These are phyloP conservation scores for Patellaria atrata DNA, from an alignment of 495 filamentous ascomycete genomes.

Conservation along the genomic window DNA sequence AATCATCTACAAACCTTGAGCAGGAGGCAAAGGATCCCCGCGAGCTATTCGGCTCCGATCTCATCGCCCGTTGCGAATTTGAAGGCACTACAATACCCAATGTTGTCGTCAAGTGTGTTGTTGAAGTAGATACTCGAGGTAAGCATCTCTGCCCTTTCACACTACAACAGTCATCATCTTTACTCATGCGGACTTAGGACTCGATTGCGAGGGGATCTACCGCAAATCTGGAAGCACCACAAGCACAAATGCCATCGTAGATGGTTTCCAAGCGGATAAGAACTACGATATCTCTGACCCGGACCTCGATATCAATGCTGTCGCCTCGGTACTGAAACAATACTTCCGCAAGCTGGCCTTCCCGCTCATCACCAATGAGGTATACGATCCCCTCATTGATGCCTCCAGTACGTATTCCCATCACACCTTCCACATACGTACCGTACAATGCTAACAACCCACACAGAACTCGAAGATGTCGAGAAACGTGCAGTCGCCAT, in stretches of 20 bases:
- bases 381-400: conserved; percentile 82
- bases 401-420: conserved; percentile 41
- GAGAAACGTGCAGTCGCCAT: conserved; percentile 51
- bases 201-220: conserved; percentile 98
- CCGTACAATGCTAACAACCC: conserved; percentile 10
- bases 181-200: too few species aligned
- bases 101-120: conserved; percentile 86
- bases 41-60: conserved; percentile 81
- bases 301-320: conserved; percentile 86
- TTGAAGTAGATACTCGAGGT: conserved; percentile 87
- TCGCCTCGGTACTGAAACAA: conserved; percentile 91
- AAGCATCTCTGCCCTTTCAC: conserved; percentile 16
- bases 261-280: conserved; percentile 74
- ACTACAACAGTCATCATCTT: too few species aligned
- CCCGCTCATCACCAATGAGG: conserved; percentile 81
- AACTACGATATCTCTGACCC: conserved; percentile 88
- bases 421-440: not conserved
- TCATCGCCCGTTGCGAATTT: conserved; percentile 71
- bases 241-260: conserved; percentile 72
- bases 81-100: conserved; percentile 82
- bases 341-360: conserved; percentile 92
- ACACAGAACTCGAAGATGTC: conserved; percentile 37
- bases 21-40: too few species aligned
- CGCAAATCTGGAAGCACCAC: conserved; percentile 87
- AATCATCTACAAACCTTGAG: too few species aligned